Conservation (phyloP, 2,329 filamentous ascomycete genomes). For the Phyllosticta citrichinensis region DNA sequence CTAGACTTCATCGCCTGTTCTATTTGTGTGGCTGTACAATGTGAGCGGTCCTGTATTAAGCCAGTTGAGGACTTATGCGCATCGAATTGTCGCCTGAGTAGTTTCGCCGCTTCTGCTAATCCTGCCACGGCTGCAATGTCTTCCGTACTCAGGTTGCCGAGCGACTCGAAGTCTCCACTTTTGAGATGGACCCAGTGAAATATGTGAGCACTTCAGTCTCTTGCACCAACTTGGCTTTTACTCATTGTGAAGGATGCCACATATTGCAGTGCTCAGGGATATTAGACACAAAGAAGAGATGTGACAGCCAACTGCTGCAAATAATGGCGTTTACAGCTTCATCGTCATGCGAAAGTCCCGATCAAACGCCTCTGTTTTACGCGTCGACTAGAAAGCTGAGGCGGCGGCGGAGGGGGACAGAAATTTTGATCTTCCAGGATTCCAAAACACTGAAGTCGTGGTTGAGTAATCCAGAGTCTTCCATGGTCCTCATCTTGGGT, state of each 20-base stretch:
- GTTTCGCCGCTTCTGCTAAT: no score
- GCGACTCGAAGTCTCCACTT: not conserved
- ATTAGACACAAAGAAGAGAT: not conserved
- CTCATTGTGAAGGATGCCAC: not conserved
- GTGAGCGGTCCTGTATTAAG: no score
- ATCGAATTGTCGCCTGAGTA: no score
- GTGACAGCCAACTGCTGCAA: not conserved
- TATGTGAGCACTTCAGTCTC: not conserved
- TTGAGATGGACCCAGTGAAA: not conserved
- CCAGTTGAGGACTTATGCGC: no score
- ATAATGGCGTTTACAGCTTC: not conserved
- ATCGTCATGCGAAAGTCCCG: not conserved
- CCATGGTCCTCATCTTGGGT: not conserved
- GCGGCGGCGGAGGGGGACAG: not conserved
- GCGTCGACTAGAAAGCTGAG: not conserved
- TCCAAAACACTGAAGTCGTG: not conserved
- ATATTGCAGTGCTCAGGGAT: not conserved
- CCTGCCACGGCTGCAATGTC: not conserved
- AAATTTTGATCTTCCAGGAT: not conserved
- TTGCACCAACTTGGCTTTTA: not conserved
- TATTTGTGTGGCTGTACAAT: no score
- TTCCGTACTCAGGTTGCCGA: not conserved
- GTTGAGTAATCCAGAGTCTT: not conserved
- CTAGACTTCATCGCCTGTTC: no score
- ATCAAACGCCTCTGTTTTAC: not conserved